Percentiles rank a stretch among this genome's conserved stretches.
Conservation (phyloP, 2,329 filamentous ascomycete genomes). For the Arthrobotrys conoides region DNA sequence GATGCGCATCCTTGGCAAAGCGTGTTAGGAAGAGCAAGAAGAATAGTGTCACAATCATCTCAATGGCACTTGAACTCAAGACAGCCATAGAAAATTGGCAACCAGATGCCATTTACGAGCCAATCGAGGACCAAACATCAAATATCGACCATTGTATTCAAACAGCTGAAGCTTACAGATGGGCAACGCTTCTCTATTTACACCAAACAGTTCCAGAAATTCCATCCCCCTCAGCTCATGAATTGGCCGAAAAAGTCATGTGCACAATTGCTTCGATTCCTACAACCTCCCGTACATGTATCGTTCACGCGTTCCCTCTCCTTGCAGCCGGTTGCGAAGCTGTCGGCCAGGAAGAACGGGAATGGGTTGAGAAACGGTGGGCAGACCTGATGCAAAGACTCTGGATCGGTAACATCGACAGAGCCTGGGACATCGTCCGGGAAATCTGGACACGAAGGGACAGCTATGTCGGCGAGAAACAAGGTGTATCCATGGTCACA, state of each 20-base stretch:
- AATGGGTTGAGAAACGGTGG: conserved; percentile 77
- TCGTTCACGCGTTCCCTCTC: conserved; percentile 79
- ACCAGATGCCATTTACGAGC: conserved; percentile 73
- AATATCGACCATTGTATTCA: conserved; percentile 75
- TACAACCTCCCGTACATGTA: conserved; percentile 74
- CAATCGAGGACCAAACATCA: conserved; percentile 75
- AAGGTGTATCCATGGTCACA: conserved; percentile 65
- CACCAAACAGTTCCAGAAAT: conserved; percentile 79
- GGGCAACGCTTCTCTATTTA: conserved; percentile 77
- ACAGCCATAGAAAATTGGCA: conserved; percentile 74
- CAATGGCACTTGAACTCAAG: conserved; percentile 75
- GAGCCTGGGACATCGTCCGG: conserved; percentile 75
- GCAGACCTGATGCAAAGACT: conserved; percentile 74
- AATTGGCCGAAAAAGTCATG: conserved; percentile 75
- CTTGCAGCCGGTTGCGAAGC: conserved; percentile 78
- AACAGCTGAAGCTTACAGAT: conserved; percentile 77
- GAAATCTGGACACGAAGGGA: conserved; percentile 79
- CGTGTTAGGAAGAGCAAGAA: conserved; percentile 72
- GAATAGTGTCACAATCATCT: conserved; percentile 74
- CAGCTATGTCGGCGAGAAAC: conserved; percentile 64
- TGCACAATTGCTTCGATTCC: conserved; percentile 76
- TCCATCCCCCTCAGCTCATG: conserved; percentile 72
- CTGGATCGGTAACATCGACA: conserved; percentile 78
- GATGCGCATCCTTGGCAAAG: conserved; percentile 77
- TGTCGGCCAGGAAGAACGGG: conserved; percentile 73